phyloP scores from a whole-genome alignment of 2,329 filamentous ascomycete genomes.

The Aureobasidium sp. region DNA sequence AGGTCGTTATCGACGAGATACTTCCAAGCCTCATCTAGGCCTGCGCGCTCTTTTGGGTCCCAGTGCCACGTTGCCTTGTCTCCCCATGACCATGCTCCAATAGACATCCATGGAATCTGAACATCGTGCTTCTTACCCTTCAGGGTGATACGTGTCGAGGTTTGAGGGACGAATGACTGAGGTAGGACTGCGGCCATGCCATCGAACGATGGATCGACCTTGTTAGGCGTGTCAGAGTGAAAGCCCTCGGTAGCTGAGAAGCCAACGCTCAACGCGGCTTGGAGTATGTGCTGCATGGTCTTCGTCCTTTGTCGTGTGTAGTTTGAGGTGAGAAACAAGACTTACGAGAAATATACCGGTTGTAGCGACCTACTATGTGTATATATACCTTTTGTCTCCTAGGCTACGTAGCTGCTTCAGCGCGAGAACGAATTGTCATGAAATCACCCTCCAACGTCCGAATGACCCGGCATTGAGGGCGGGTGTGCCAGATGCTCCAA shows the following conservation, averaged over 20 bases:
- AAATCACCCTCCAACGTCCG: neutral
- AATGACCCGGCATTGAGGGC: neutral
- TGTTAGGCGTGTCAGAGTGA: slow-evolving; percentile 19
- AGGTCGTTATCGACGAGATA: slow-evolving; percentile 28
- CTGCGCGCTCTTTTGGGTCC: slow-evolving; percentile 28
- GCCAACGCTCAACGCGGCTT: slow-evolving; percentile 17
- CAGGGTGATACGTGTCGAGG: slow-evolving; percentile 14
- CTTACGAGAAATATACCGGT: too few species aligned
- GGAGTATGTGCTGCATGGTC: slow-evolving; percentile 22
- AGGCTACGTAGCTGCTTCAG: neutral
- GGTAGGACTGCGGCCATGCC: slow-evolving; percentile 15
- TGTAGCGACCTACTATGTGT: neutral
- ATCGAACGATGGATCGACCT: slow-evolving; percentile 15
- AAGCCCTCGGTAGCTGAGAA: slow-evolving; percentile 20
- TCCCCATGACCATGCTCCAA: slow-evolving; percentile 23
- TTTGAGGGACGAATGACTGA: slow-evolving; percentile 14
- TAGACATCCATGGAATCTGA: slow-evolving; percentile 16
- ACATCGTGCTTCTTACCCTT: slow-evolving; percentile 18
- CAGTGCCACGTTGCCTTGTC: slow-evolving; percentile 24
- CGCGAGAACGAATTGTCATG: neutral
- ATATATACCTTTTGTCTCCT: neutral
- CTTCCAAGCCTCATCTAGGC: slow-evolving; percentile 31
- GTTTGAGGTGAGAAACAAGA: neutral
- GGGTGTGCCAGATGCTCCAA: neutral
- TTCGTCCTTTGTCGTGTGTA: neutral